Evolutionary conservation across 2,329 filamentous ascomycete species (phyloP), one percentile per base, ranked within the genome.

Genomic region (Aspergillus chevalieri): DNA sequence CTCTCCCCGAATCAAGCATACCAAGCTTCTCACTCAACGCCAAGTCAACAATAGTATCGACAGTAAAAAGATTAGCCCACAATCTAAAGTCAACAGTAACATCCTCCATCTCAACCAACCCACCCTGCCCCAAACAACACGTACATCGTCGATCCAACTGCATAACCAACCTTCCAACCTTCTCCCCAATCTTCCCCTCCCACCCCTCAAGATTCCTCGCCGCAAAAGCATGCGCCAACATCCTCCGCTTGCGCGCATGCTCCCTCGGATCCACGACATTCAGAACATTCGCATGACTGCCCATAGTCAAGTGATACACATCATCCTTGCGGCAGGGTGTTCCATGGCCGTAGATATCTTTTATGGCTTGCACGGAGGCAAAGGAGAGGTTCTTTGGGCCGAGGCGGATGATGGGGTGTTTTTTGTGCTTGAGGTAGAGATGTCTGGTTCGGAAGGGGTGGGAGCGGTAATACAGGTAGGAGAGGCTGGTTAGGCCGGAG

Each of bases 1-100:
- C 76, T 43, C 74, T 58, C 1, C 76, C 77, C 26, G 65, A 61
- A 34, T 78, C 76, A 1, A 80, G 66, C 43, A 79, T 74, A 0
- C 74, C 72, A 1, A 79, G 67, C 8, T 62, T 66, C 34, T 77
- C 70, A 1, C 66, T 72, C 0, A 80, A 64, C 1, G 76, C 77
- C 55, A 80, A 80, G 46, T 78, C 73, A 10, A 73, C 75, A 43
- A 80, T 79, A 3, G 75, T 76, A 48, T 81, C 77, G 6, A 80
- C 64, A 0, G 76, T 77, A 58, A 80, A 80, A 59, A 77, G 76
- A 60, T 78, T 80, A 14, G 70, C 65, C 71, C 71, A 80, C 6
- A 65, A 63, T 4, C 75, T 71, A 49, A 73, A 78, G 53, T 80
- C 74, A 15, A 80, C 63, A 0, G 64, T 74, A 6, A 78, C 48